A percentile compares a stretch with the other conserved stretches of the same genome.
phyloP scores from a whole-genome alignment of 169 alveolate species.

The Prorocentrum cordatum region DNA sequence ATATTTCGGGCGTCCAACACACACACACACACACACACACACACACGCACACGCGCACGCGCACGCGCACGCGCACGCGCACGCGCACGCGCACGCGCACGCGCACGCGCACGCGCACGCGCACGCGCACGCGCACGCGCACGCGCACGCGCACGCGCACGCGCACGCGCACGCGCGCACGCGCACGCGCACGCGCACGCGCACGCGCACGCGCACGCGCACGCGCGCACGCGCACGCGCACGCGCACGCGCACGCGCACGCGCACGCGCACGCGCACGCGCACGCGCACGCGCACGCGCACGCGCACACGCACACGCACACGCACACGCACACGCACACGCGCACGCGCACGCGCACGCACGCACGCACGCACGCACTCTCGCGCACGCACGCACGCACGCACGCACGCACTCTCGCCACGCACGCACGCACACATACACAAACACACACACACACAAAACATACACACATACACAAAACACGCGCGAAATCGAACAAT shows the following conservation, averaged over 20 bases:
- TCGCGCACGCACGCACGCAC: slow-evolving; percentile 18
- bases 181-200: neutral
- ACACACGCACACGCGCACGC: too few relatives aligned
- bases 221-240: slow-evolving; percentile 1
- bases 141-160: slow-evolving; percentile 22
- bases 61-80: slow-evolving; percentile 4
- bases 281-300: slow-evolving; percentile 40
- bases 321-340: slow-evolving; percentile 20
- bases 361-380: slow-evolving; percentile 14
- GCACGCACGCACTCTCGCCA: slow-evolving; percentile 1
- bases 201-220: neutral
- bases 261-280: slow-evolving; percentile 1
- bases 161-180: slow-evolving; percentile 12
- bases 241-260: neutral
- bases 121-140: slow-evolving; percentile 12
- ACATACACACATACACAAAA: too few relatives aligned
- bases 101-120: slow-evolving; percentile 3
- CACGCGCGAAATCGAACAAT: too few relatives aligned
- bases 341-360: slow-evolving; percentile 33
- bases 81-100: slow-evolving; percentile 1
- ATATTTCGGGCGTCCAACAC: too few relatives aligned
- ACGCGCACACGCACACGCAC: slow-evolving; percentile 23
- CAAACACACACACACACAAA: too few relatives aligned
- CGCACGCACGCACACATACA: too few relatives aligned
- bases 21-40: too few relatives aligned